A percentile compares a stretch with the other conserved stretches of the same genome.
Evolutionary conservation across 23 red algal genomes (phyloP).

Genomic region (Gracilaria caudata): DNA sequence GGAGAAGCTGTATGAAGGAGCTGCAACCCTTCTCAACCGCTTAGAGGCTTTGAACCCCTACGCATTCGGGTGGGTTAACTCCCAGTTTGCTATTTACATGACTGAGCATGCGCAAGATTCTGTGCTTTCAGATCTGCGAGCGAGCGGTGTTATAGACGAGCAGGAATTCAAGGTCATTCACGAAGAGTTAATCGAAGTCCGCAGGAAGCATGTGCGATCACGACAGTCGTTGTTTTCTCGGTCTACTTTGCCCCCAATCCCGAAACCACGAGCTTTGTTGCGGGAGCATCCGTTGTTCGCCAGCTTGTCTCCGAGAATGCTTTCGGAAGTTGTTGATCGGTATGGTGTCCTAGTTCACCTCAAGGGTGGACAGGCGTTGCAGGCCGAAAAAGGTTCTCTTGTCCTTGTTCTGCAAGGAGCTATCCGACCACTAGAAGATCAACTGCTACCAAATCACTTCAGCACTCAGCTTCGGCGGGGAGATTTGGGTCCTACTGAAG

Average conservation of each 20-base stretch:
- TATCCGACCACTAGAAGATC: slow-evolving; percentile 47
- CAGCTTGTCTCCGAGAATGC: slow-evolving; percentile 18
- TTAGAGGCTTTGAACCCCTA: slow-evolving; percentile 52
- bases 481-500: background rate
- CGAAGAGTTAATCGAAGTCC: slow-evolving; percentile 61
- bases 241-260: slow-evolving; percentile 25
- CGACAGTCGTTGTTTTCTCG: slow-evolving; percentile 48
- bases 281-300: slow-evolving; percentile 56
- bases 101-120: slow-evolving; percentile 37
- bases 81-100: slow-evolving; percentile 57
- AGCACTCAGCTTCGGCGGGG: background rate
- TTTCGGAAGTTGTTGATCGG: slow-evolving; percentile 42
- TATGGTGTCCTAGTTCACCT: slow-evolving; percentile 52
- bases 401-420: slow-evolving; percentile 54
- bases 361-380: slow-evolving; percentile 36
- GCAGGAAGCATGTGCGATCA: slow-evolving; percentile 26
- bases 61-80: slow-evolving; percentile 65
- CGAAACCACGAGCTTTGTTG: slow-evolving; percentile 41
- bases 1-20: slow-evolving; percentile 64
- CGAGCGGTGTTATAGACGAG: slow-evolving; percentile 62
- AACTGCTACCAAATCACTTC: slow-evolving; percentile 28
- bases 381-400: slow-evolving; percentile 46
- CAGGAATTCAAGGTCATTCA: slow-evolving; percentile 53
- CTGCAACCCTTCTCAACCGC: slow-evolving; percentile 57
- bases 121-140: slow-evolving; percentile 50